These are phyloP conservation scores for Echeveria elegans DNA, from an alignment of 164 flowering plant species.

Conservation along the genomic window DNA sequence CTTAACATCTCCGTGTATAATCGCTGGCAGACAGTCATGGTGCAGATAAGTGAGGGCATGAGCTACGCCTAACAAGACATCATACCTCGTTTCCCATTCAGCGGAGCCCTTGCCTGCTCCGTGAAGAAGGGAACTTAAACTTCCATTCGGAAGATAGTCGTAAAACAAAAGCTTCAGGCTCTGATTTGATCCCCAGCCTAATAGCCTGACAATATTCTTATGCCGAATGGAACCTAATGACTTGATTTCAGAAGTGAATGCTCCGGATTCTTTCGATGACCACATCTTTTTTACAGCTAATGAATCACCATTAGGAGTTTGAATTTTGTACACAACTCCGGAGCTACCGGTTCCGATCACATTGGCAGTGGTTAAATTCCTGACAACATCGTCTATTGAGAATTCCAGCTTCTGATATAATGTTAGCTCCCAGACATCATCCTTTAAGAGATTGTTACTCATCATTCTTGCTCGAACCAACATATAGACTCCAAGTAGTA, in stretches of 20 bases:
- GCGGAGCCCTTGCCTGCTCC: slow-evolving; percentile 58
- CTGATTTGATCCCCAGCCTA: slow-evolving; percentile 70
- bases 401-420: slow-evolving; percentile 81
- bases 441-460: slow-evolving; percentile 12
- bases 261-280: slow-evolving; percentile 62
- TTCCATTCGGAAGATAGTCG: slow-evolving; percentile 84
- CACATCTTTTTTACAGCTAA: slow-evolving; percentile 95
- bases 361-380: slow-evolving; percentile 49
- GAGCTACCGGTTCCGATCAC: slow-evolving; percentile 95
- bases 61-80: slow-evolving; percentile 64
- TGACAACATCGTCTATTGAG: slow-evolving; percentile 57
- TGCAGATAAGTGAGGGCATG: slow-evolving; percentile 91
- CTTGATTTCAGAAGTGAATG: slow-evolving; percentile 66
- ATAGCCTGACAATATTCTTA: slow-evolving; percentile 65
- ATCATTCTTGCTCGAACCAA: slow-evolving; percentile 38
- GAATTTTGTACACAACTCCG: slow-evolving; percentile 83
- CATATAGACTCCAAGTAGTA: slow-evolving; percentile 51
- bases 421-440: slow-evolving; percentile 69
- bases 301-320: slow-evolving; percentile 42
- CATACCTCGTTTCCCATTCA: slow-evolving; percentile 81
- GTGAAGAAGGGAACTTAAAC: slow-evolving; percentile 74
- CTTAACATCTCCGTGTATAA: slow-evolving; percentile 90
- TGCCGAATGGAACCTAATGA: slow-evolving; percentile 89
- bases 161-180: slow-evolving; percentile 65
- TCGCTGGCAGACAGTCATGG: slow-evolving; percentile 89